Evolutionary conservation across 805 yeast species (phyloP), one percentile per base, ranked within the genome.

Genomic region (Lipomyces yamadae): DNA sequence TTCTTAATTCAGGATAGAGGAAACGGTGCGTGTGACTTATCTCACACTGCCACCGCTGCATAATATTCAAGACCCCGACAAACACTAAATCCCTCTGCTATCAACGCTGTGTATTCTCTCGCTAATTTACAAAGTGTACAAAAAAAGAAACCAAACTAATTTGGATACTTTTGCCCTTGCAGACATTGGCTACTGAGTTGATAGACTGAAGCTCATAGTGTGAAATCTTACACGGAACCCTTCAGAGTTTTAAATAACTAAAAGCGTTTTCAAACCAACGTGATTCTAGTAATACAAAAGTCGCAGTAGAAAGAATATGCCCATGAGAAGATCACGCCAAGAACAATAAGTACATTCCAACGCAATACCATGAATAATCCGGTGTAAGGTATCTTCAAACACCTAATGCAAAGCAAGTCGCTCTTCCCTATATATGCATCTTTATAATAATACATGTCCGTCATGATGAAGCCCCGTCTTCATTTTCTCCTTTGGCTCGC

Each of bases 401-500:
- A 37, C 15, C 10, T 11, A 10, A 37, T 37, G 39, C 39, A 37
- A 37, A 13, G 7, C 3, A 37, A 42, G 24, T n/a, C 24, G 11
- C 24, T n/a, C 13, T 42, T 42, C 48, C 24, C 18, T 15, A 15
- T n/a, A 15, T n/a, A 42, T 42, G 8, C 10, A 42, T 15, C 8
- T 7, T 42, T 42, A 42, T 42, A 42, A 4, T 42, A 42, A 10
- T 15, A 4, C 8, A 10, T 13, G 24, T 15, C 48, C 15, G 8
- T 42, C 18, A 15, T 2, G 48, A 15, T n/a, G 24, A 42, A 7
- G 24, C 24, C 3, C 15, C 24, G 48, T 66, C 69, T 35, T 60
- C 67, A 10, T 56, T 34, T 24, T 66, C 76, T 15, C 77, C 78
- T 55, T 72, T 72, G 13, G 78, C 77, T 7, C 78, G 67, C 30